Evolutionary conservation across 108 stramenopile species (phyloP).

Genomic region (Skeletonema grethae): DNA sequence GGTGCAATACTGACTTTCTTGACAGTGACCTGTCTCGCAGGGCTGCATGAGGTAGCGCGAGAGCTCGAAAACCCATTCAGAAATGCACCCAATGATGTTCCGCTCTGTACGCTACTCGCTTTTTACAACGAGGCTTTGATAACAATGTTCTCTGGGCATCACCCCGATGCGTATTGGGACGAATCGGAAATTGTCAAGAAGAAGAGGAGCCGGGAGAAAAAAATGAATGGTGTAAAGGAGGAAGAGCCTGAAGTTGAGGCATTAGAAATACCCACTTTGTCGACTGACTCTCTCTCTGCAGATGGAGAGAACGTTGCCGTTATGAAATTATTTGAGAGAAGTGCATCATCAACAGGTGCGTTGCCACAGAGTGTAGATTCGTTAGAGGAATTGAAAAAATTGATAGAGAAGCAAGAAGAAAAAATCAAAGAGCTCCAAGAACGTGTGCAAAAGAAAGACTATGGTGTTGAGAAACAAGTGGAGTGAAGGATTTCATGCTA

Average conservation of each 20-base stretch:
- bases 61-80: conserved; percentile 85
- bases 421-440: conserved; percentile 44
- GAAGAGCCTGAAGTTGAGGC: background rate
- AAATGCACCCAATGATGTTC: conserved; percentile 77
- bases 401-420: conserved; percentile 42
- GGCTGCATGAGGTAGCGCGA: conserved; percentile 78
- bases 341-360: background rate
- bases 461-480: no score
- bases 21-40: conserved; percentile 61
- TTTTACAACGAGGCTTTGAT: conserved; percentile 77
- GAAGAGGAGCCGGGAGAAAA: background rate
- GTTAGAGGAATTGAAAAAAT: conserved; percentile 24
- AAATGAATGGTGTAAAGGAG: background rate
- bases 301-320: background rate
- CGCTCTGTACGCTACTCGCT: conserved; percentile 68
- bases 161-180: conserved; percentile 80
- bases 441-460: conserved; percentile 6
- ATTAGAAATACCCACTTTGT: background rate
- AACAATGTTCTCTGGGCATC: conserved; percentile 72
- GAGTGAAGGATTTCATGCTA: no score
- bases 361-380: conserved; percentile 13
- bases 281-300: background rate
- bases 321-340: conserved; percentile 2
- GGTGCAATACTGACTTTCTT: conserved; percentile 62
- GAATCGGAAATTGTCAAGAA: conserved; percentile 31